phyloP scores from a whole-genome alignment of 2,329 filamentous ascomycete genomes.

The Colletotrichum kahawae region DNA sequence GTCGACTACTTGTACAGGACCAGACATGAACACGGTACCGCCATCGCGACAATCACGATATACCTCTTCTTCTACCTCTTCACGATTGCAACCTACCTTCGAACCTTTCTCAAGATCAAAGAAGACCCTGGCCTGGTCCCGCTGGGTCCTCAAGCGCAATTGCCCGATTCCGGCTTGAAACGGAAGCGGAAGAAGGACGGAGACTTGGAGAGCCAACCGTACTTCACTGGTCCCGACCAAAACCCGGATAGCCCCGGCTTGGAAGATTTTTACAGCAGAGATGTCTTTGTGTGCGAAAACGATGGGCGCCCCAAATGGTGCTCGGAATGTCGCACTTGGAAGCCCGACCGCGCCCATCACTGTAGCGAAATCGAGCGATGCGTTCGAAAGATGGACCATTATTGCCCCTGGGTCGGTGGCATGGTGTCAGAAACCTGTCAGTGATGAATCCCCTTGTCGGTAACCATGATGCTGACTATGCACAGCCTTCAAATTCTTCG shows the following conservation, averaged over 20 bases:
- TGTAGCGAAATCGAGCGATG: constrained; percentile 83
- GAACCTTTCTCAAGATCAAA: constrained; percentile 71
- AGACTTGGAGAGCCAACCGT: constrained; percentile 39
- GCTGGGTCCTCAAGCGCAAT: constrained; percentile 44
- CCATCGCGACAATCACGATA: constrained; percentile 72
- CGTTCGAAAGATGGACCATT: constrained; percentile 91
- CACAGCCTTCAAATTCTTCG: constrained; percentile 84
- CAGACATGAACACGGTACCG: constrained; percentile 57
- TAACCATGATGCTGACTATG: neutral
- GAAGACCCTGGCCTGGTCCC: constrained; percentile 77
- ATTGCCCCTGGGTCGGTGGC: constrained; percentile 96
- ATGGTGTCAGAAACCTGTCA: constrained; percentile 81
- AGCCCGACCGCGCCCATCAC: constrained; percentile 87
- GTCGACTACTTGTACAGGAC: constrained; percentile 72
- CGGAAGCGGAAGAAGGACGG: constrained; percentile 28
- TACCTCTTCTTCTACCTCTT: constrained; percentile 76
- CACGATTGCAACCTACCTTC: constrained; percentile 71
- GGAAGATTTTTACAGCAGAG: constrained; percentile 79
- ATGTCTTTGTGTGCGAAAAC: constrained; percentile 82
- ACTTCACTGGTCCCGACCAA: constrained; percentile 43
- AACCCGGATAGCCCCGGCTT: constrained; percentile 70
- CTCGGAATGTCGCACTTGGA: constrained; percentile 82
- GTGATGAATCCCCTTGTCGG: constrained; percentile 27
- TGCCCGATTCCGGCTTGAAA: constrained; percentile 22
- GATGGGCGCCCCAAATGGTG: constrained; percentile 91